Evolutionary conservation across 352 stramenopile genomes (phyloP), one percentile per base, ranked within the genome.

Genomic region (Pythium phragmitis): DNA sequence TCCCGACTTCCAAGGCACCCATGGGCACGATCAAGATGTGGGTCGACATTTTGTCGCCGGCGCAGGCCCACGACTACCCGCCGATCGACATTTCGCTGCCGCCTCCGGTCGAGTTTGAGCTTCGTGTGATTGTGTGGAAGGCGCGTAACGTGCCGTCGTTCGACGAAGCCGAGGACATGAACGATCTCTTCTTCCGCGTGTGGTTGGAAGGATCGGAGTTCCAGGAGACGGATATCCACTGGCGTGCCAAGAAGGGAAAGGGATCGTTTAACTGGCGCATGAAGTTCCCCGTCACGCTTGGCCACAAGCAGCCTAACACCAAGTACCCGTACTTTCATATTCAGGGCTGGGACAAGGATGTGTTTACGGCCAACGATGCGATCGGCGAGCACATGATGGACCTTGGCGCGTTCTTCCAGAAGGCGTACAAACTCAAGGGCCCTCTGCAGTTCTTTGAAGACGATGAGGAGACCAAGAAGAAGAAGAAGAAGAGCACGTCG

Each of bases 211-310:
- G 89, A 2, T 80, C 76, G 2, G 72, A 89, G 0, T 87, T 73
- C 62, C 84, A 94, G 65, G 80, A 94, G 58, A 98, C 94, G 3
- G 94, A 98, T 67, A 98, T 96, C 36, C 93, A 98, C 70, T 98
- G 92, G 93, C 88, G 94, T 45, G 87, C 82, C 14, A 97, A 97
- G 73, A 96, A 96, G 65, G 94, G 94, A 65, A 97, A 97, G 73
- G 91, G 81, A 13, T 96, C 84, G 30, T 98, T 95, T 67, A 98
- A 98, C 74, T 98, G 92, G 88, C 89, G 94, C 37, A 92, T 98
- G 76, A 97, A 98, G 73, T 98, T 98, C 71, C 80, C 87, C 7
- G 82, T 98, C 26, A 77, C 82, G n/a, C 69, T 98, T 1, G 83
- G 83, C 1, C 83, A 92, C 69, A 92, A 94, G 61, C 80, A 92